phyloP scores from a whole-genome alignment of 2,329 filamentous ascomycete genomes.

The Alternaria conjuncta region DNA sequence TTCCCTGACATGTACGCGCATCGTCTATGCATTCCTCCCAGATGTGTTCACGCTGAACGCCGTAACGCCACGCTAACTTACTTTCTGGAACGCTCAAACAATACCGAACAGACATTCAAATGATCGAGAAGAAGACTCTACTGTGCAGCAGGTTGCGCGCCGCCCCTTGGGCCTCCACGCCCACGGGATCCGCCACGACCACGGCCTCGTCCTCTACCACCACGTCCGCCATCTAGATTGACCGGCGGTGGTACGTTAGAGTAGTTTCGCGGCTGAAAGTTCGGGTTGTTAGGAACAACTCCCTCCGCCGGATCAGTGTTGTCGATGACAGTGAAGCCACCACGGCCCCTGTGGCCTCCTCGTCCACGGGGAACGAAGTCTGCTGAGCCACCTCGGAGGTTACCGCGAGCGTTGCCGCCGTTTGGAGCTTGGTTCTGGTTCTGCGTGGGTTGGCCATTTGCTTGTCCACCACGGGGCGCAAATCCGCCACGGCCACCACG shows the following conservation, averaged over 20 bases:
- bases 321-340: conserved; percentile 56
- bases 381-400: conserved; percentile 27
- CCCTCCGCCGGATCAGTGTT: conserved; percentile 60
- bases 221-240: conserved; percentile 37
- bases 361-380: conserved; percentile 50
- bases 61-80: neutral
- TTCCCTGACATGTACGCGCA: neutral
- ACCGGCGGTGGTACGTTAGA: conserved; percentile 47
- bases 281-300: conserved; percentile 62
- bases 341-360: conserved; percentile 44
- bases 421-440: conserved; percentile 34
- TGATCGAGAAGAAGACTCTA: conserved; percentile 1
- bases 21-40: neutral
- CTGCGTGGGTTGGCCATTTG: conserved; percentile 32
- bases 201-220: conserved; percentile 41
- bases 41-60: neutral
- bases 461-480: conserved; percentile 41
- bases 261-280: conserved; percentile 60
- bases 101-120: neutral
- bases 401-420: conserved; percentile 37
- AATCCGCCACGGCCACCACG: conserved; percentile 49
- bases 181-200: conserved; percentile 42
- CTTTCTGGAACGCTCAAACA: neutral
- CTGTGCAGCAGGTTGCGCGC: conserved; percentile 27
- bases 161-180: conserved; percentile 38